Conservation (phyloP, 2,329 filamentous ascomycete species). For the Diaporthe humulicola region DNA sequence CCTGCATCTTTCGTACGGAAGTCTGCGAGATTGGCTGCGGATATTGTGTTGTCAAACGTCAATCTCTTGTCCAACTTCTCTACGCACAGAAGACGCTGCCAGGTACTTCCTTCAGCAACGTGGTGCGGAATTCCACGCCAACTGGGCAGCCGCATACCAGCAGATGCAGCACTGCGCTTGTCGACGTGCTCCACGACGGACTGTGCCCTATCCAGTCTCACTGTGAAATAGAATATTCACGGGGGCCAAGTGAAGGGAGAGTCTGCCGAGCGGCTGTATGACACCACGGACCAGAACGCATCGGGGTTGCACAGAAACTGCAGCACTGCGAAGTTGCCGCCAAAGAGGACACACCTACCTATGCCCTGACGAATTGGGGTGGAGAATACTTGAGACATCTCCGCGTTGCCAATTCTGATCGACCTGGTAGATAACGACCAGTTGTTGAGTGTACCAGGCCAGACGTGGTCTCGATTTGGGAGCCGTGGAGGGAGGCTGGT, state of each 20-base stretch:
- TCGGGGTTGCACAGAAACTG: constrained; percentile 38
- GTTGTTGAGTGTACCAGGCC: constrained; percentile 29
- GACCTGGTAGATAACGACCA: constrained; percentile 49
- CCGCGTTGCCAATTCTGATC: constrained; percentile 68
- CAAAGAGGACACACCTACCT: constrained; percentile 31
- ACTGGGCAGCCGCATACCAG: constrained; percentile 31
- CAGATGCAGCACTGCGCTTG: constrained; percentile 34
- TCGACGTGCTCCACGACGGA: constrained; percentile 34
- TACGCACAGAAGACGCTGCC: constrained; percentile 13
- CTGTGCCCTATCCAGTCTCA: background rate
- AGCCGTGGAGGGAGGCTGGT: constrained; percentile 35
- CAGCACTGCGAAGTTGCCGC: constrained; percentile 38
- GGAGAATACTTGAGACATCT: constrained; percentile 52
- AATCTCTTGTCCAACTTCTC: constrained; percentile 26
- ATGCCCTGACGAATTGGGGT: constrained; percentile 24
- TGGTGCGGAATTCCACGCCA: constrained; percentile 21
- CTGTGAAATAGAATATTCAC: constrained; percentile 18
- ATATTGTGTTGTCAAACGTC: constrained; percentile 35
- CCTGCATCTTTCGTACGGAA: constrained; percentile 38
- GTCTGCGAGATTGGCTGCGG: constrained; percentile 25
- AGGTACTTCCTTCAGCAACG: constrained; percentile 20
- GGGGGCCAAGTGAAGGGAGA: constrained; percentile 13
- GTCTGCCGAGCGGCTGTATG: constrained; percentile 28
- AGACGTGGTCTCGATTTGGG: constrained; percentile 31
- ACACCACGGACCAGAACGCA: constrained; percentile 31